These are phyloP conservation scores for Dothideomycetes sp. DNA, from an alignment of 2,329 filamentous ascomycete genomes.

Conservation along the genomic window DNA sequence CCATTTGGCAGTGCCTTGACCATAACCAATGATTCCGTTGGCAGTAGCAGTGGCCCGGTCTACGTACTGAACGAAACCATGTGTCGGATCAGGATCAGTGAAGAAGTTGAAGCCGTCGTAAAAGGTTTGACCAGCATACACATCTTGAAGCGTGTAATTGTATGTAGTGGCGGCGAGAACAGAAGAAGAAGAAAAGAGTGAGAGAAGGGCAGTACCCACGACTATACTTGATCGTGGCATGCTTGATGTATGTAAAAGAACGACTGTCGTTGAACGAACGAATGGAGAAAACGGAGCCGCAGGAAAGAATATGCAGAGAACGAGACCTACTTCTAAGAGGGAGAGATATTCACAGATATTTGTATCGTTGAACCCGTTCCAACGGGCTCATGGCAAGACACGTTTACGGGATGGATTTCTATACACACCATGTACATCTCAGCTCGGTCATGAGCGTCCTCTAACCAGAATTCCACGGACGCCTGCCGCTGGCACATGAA, in stretches of 20 bases:
- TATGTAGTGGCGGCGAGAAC: slow-evolving; percentile 11
- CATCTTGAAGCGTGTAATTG: slow-evolving; percentile 34
- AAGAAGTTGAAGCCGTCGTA: slow-evolving; percentile 46
- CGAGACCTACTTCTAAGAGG: slow-evolving; percentile 3
- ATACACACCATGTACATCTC: background rate
- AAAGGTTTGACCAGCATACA: slow-evolving; percentile 38
- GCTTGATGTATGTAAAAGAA: background rate
- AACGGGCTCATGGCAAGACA: no score
- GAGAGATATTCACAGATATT: slow-evolving; percentile 7
- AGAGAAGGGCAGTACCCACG: background rate
- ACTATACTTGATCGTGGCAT: slow-evolving; percentile 10
- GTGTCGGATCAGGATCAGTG: slow-evolving; percentile 55
- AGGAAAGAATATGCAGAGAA: slow-evolving; percentile 1
- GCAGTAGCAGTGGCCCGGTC: slow-evolving; percentile 44
- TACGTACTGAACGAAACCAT: slow-evolving; percentile 66
- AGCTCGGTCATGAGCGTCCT: background rate
- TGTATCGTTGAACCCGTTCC: slow-evolving; percentile 2
- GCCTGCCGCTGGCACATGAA: background rate
- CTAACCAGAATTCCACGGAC: background rate
- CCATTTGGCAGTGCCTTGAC: slow-evolving; percentile 12
- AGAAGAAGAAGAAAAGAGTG: slow-evolving; percentile 6
- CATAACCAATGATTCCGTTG: slow-evolving; percentile 18
- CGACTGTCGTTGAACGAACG: slow-evolving; percentile 2
- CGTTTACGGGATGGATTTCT: no score
- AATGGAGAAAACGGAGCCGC: background rate